Evolutionary conservation across 2,329 filamentous ascomycete species (phyloP), one percentile per base, ranked within the genome.

Genomic region (Aspergillus persii): DNA sequence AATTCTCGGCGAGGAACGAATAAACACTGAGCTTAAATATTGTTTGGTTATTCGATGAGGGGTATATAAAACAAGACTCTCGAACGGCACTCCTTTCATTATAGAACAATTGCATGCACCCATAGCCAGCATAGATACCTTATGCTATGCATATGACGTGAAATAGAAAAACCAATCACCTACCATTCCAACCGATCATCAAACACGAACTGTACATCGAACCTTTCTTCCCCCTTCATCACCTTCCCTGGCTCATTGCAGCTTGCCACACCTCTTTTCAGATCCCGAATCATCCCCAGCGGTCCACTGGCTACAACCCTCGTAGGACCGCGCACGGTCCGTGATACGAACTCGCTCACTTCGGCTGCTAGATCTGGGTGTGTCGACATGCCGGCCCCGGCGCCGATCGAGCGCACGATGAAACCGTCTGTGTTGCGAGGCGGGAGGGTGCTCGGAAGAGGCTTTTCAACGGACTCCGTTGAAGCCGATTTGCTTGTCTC

Each of bases 281-380:
- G 66, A 56, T 86, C 84, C n/a, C 77, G 78, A 5, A 87, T 81
- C 83, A 89, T 86, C 1, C 79, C 77, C 0, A 80, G 79, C 1
- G 86, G 86, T 0, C 86, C 86, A 64, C 85, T 88, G 0, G 82
- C 85, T 67, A 86, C 81, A 0, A 89, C 84, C 0, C 78, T 76
- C 0, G 84, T 86, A 11, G 81, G 73, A 0, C 84, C 85, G 0
- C 56, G 61, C 2, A 69, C 70, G 0, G 82, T 83, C 1, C 71
- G 66, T 0, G 74, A 68, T 2, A 88, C 76, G 8, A 85, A 71
- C 15, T 72, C 70, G 1, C 66, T 53, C 15, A 88, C 68, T 53
- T 84, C 74, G 0, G 83, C 81, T 44, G 82, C 78, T 54, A 70
- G 69, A n/a, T 60, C 63, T 58, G 64, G 71, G 62, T 55, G 69